These are phyloP conservation scores for Suhomyces bokatorum DNA, from an alignment of 1,139 yeast species.

Conservation along the genomic window DNA sequence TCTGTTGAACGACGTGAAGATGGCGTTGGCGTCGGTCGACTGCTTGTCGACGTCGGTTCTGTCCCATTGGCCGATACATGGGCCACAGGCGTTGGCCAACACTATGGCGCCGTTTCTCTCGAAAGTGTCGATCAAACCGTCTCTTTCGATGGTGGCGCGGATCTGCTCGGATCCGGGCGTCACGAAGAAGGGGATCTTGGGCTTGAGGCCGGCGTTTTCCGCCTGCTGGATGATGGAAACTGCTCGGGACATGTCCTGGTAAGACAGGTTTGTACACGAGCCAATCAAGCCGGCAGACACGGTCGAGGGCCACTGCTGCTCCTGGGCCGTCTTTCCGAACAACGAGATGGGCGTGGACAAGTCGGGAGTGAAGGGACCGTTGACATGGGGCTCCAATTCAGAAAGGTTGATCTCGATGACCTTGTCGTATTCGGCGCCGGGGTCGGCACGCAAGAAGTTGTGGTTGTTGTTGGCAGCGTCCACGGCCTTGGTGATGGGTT, in stretches of 20 bases:
- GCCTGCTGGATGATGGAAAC: constrained; percentile 88
- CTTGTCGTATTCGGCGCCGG: constrained; percentile 80
- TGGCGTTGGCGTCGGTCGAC: constrained; percentile 71
- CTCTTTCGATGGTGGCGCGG: constrained; percentile 95
- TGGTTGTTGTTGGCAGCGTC: constrained; percentile 59
- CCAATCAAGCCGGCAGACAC: constrained; percentile 94
- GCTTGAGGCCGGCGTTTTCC: constrained; percentile 78
- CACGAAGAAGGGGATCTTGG: constrained; percentile 88
- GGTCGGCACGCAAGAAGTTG: constrained; percentile 74
- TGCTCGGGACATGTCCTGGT: constrained; percentile 96
- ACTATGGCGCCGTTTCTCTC: constrained; percentile 86
- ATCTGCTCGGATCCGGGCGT: constrained; percentile 99
- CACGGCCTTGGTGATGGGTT: constrained; percentile 78
- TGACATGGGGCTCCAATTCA: constrained; percentile 82
- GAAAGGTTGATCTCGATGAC: constrained; percentile 75
- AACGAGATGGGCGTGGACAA: constrained; percentile 80
- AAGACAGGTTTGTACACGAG: constrained; percentile 96
- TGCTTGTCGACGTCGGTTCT: constrained; percentile 66
- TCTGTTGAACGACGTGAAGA: constrained; percentile 93
- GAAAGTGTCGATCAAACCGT: constrained; percentile 80
- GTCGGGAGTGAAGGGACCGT: constrained; percentile 96
- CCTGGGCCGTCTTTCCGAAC: constrained; percentile 61
- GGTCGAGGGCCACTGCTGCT: constrained; percentile 76
- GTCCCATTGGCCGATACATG: constrained; percentile 99
- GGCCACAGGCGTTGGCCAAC: constrained; percentile 97